Base-by-base conservation (phyloP, 495 filamentous ascomycete genomes). In the Neurospora cerealis region DNA sequence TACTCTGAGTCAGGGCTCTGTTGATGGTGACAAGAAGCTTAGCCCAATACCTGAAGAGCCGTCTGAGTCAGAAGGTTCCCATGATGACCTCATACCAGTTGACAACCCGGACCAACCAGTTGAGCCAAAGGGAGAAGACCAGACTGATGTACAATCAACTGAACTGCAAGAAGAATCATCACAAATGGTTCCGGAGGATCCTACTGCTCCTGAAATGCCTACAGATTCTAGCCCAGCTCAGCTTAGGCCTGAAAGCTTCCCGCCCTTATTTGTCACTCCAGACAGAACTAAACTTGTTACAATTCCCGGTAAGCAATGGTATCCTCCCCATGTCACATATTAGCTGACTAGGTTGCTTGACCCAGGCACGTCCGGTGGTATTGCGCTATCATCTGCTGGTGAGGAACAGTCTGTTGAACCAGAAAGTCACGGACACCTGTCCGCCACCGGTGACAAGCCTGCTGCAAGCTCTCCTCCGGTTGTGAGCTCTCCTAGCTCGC, bases 391-490 rank as follows among this genome's bases (percentile, higher is more conserved):
- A 13, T 62, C 54, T 32, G 10, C 10, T 15, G 24, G 24, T 15
- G 54, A 62, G 54, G 54, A 3, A 17, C 54, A 17, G 24, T 62
- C 24, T 13, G 48, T 60, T 32, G 24, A 60, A 24, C 24, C 48
- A 60, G 48, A 32, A 2, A 32, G 5, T 32, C 48, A 60, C 24
- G 13, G 11, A 48, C n/a, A 24, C 41, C 81, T 97, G 36, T 95
- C 93, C 69, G 92, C 93, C 10, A 89, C 91, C 83, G 93, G 93
- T 70, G 89, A 93, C 69, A 91, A 91, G 76, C 82, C 86, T 48
- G 79, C 86, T n/a, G 85, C 75, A 21, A 78, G 88, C 36, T 83
- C 84, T 11, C 83, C 86, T 32, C 79, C 78, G 69, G 75, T 83
- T 73, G 71, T 84, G 79, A 78, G 73, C 24, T 77, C 83, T 6